These are phyloP conservation scores for Acanthamoeba polyphaga DNA, from an alignment of 208 protist species.

Conservation along the genomic window DNA sequence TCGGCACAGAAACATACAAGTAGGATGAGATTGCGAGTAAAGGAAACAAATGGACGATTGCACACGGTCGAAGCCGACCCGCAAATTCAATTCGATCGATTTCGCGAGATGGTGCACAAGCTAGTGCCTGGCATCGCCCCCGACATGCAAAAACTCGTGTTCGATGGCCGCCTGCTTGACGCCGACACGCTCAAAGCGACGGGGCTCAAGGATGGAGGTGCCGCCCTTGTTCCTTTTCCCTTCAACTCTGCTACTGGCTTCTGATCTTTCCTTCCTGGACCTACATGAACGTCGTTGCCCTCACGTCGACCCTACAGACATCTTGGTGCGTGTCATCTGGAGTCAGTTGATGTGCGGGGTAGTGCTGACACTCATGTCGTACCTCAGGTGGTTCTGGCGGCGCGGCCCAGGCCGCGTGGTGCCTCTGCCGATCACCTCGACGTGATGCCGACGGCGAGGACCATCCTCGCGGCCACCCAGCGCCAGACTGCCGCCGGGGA, in stretches of 20 bases:
- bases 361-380: no score
- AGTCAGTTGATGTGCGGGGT: no score
- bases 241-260: background rate
- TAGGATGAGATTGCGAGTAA: constrained; percentile 35
- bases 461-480: constrained; percentile 20
- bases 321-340: no score
- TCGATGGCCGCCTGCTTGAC: constrained; percentile 3
- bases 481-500: background rate
- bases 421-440: background rate
- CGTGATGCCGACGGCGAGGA: background rate
- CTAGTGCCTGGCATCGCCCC: constrained; percentile 7
- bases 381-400: background rate
- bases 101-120: constrained; percentile 1
- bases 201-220: constrained; percentile 54
- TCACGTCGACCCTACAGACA: background rate
- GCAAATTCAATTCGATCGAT: background rate
- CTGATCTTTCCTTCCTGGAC: background rate
- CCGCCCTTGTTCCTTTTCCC: background rate
- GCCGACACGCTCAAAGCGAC: background rate
- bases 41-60: constrained; percentile 39
- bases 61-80: constrained; percentile 22
- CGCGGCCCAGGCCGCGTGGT: background rate
- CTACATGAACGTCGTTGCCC: background rate
- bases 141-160: constrained; percentile 9
- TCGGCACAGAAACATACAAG: background rate